Base-by-base conservation (phyloP, 306 rosid genomes). In the Fagus sylvatica region DNA sequence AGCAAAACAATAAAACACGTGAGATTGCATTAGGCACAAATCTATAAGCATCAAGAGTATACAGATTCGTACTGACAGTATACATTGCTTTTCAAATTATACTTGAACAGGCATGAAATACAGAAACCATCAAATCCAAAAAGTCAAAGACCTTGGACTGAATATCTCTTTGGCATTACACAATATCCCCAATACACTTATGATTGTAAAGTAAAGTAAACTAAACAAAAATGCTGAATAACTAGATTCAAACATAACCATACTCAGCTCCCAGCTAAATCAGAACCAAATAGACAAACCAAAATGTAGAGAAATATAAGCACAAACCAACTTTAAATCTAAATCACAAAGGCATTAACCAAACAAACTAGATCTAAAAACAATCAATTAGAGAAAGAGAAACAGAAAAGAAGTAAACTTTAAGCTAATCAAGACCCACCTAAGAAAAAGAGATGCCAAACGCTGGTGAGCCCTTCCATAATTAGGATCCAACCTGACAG, bases 381-480 rank as follows among this genome's bases (percentile, higher is more conserved):
- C 74, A 22, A 22, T 22, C 28, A 22, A 22, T 22, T 22, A 0
- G 28, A 22, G 28, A 22, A 22, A 22, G 28, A 22, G 28, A 22
- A 22, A 22, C 28, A 22, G 0, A 22, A 22, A 22, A 22, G 28
- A 22, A 22, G 28, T 22, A 22, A 22, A 22, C 28, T 22, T 22
- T 22, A 22, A 22, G 28, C 28, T 22, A 22, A 22, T 22, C 28
- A 22, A 22, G 28, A 78, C 87, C 80, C 85, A 95, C 98, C 98
- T 87, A 65, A 89, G 82, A 83, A 87, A 90, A 76, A 95, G 90
- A 79, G 85, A 85, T 56, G 91, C 93, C 84, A 95, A 85, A 62
- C 98, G 98, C 57, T 90, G 90, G 84, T 92, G 98, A 70, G 98
- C 97, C 62, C 98, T 91, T 49, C 74, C 79, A 81, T 92, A 92